Evolutionary conservation across 805 yeast genomes (phyloP), one percentile per base, ranked within the genome.

Genomic region (Yarrowia phangngaensis): DNA sequence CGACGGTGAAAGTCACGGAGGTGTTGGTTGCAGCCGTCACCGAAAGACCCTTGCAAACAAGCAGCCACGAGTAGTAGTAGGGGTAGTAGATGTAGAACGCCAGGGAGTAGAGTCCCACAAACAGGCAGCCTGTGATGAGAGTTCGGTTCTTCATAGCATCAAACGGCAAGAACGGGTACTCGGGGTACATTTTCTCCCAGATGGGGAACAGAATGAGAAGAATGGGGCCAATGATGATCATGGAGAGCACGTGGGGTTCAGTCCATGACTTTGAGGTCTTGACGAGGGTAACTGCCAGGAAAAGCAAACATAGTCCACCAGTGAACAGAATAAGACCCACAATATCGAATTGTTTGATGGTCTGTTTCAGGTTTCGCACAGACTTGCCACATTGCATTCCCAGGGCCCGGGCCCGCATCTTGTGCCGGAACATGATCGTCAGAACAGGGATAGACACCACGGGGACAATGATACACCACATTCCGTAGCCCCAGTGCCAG

Each of bases 201-300:
- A 62, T 11, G 11, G 72, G 57, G 50, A 80, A 76, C 12, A 72
- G 61, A 7, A 87, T 86, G 46, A 82, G 59, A 23, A 79, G 62
- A 13, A 70, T 73, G 54, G 77, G 70, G 2, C 92, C 92, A 51
- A 84, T 59, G 19, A 80, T 84, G 40, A 83, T 64, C 1, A 88
- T 87, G 7, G 73, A 90, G 55, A 84, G 78, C 55, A 80, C 70
- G 35, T 75, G 67, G 13, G 78, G 85, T 51, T 69, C 66, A 46
- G 66, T 59, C 92, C 92, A 84, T 43, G 70, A 68, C 3, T 66
- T 54, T 1, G 58, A 33, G 24, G 64, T 60, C 53, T 88, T 88
- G 54, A 89, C 89, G 24, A 84, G 63, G 8, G 90, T 82, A 55
- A 84, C 70, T 20, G 92, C 90, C 14, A 77, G 79, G 52, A 84